These are phyloP conservation scores for Xylariales sp. DNA, from an alignment of 2,329 filamentous ascomycete genomes.

Conservation along the genomic window DNA sequence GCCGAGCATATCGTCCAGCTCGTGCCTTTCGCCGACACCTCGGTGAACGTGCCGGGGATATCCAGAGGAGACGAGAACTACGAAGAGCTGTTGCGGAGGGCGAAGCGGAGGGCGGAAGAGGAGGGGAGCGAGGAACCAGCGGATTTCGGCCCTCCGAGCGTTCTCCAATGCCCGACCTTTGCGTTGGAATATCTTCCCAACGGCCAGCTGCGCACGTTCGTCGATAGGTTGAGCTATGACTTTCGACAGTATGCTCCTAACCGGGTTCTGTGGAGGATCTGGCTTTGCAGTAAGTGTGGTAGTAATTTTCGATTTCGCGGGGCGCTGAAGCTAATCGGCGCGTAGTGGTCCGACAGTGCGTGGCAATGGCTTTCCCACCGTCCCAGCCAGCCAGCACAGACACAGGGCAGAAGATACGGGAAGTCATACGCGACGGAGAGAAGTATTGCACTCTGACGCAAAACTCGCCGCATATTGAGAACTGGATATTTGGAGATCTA, in stretches of 20 bases:
- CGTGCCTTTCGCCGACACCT: slow-evolving; percentile 20
- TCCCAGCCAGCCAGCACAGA: neutral
- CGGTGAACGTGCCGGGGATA: slow-evolving; percentile 13
- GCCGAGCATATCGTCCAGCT: slow-evolving; percentile 34
- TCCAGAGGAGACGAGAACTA: slow-evolving; percentile 14
- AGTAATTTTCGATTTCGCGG: slow-evolving; percentile 26
- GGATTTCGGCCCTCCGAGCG: neutral
- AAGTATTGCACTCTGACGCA: slow-evolving; percentile 19
- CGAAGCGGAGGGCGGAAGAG: neutral
- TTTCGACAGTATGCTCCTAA: slow-evolving; percentile 8
- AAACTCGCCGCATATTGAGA: slow-evolving; percentile 25
- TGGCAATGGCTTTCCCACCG: slow-evolving; percentile 34
- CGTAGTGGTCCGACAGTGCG: slow-evolving; percentile 35
- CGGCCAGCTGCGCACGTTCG: slow-evolving; percentile 6
- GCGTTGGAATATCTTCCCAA: slow-evolving; percentile 33
- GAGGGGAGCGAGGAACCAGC: neutral
- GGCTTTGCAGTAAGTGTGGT: slow-evolving; percentile 48
- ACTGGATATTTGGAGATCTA: slow-evolving; percentile 19
- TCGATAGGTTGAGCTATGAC: neutral
- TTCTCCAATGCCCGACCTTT: slow-evolving; percentile 26
- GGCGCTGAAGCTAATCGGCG: neutral
- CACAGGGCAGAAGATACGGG: neutral
- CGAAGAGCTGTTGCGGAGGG: neutral
- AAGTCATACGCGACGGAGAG: neutral
- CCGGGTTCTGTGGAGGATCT: slow-evolving; percentile 32